Percentiles rank a stretch among this genome's conserved stretches.
Conservation (phyloP, 768 basidiomycete species). For the Serendipita vermifera region DNA sequence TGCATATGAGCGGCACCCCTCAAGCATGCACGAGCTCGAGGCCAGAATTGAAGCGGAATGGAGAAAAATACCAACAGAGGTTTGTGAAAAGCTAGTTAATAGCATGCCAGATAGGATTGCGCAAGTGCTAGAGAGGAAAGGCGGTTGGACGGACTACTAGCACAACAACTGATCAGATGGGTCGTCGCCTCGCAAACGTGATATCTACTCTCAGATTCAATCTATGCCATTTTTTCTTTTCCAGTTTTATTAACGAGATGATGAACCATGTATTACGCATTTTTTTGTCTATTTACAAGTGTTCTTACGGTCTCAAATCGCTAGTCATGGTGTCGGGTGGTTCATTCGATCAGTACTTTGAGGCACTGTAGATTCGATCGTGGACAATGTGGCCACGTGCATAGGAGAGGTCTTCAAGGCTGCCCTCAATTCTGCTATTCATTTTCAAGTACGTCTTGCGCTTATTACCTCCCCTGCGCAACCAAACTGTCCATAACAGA, state of each 20-base stretch:
- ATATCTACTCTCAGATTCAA: not conserved
- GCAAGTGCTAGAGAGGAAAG: not conserved
- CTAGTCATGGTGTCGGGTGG: too few species aligned
- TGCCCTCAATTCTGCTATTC: slow-evolving; percentile 62
- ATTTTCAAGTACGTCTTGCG: slow-evolving; percentile 56
- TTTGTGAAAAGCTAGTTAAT: not conserved
- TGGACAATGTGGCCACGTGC: slow-evolving; percentile 47
- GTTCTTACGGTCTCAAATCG: too few species aligned
- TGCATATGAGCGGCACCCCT: slow-evolving; percentile 1
- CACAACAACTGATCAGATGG: not conserved
- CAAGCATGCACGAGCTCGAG: slow-evolving; percentile 20
- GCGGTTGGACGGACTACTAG: not conserved
- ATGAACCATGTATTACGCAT: too few species aligned
- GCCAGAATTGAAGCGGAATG: slow-evolving; percentile 23
- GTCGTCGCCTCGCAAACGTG: too few species aligned
- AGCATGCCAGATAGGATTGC: not conserved
- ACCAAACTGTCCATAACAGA: slow-evolving; percentile 30
- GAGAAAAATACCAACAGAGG: slow-evolving; percentile 14
- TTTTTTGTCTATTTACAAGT: too few species aligned
- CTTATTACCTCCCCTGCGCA: not conserved
- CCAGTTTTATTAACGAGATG: too few species aligned
- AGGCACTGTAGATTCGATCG: slow-evolving; percentile 42
- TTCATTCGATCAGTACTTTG: too few species aligned
- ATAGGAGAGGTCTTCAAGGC: slow-evolving; percentile 78
- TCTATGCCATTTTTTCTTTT: too few species aligned